phyloP scores from a whole-genome alignment of 2,329 filamentous ascomycete genomes.

The Kalmusia sp. region DNA sequence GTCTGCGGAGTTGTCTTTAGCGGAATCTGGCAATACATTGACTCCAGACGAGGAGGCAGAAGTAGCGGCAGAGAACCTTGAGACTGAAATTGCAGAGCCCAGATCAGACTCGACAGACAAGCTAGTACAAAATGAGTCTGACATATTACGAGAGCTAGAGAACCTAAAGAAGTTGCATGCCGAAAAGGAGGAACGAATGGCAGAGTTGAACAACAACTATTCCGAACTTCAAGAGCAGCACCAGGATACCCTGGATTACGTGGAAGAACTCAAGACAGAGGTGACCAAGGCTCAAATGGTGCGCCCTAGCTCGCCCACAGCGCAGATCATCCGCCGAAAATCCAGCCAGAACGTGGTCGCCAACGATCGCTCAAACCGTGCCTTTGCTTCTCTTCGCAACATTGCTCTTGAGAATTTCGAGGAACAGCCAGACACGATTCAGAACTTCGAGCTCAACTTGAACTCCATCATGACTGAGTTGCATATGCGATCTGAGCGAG shows the following conservation, averaged over 20 bases:
- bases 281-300: conserved; percentile 75
- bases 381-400: conserved; percentile 86
- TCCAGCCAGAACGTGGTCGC: conserved; percentile 88
- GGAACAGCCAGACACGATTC: conserved; percentile 79
- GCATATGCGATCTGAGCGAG: conserved; percentile 83
- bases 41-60: conserved; percentile 51
- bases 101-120: conserved; percentile 28
- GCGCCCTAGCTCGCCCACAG: conserved; percentile 68
- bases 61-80: conserved; percentile 67
- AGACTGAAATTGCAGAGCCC: conserved; percentile 57
- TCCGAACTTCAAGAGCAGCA: conserved; percentile 84
- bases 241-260: conserved; percentile 79
- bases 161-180: conserved; percentile 72
- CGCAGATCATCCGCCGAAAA: conserved; percentile 87
- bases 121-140: conserved; percentile 21
- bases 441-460: conserved; percentile 90
- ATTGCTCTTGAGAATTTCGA: conserved; percentile 89
- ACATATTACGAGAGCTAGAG: conserved; percentile 67
- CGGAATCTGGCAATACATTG: conserved; percentile 64
- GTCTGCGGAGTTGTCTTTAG: conserved; percentile 91
- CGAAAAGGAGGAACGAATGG: conserved; percentile 79
- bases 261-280: conserved; percentile 90
- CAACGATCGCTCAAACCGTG: conserved; percentile 89
- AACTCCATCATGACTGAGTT: conserved; percentile 93
- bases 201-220: conserved; percentile 77